Evolutionary conservation across 2,329 filamentous ascomycete genomes (phyloP).

Genomic region (Calonectria multiphialidica): DNA sequence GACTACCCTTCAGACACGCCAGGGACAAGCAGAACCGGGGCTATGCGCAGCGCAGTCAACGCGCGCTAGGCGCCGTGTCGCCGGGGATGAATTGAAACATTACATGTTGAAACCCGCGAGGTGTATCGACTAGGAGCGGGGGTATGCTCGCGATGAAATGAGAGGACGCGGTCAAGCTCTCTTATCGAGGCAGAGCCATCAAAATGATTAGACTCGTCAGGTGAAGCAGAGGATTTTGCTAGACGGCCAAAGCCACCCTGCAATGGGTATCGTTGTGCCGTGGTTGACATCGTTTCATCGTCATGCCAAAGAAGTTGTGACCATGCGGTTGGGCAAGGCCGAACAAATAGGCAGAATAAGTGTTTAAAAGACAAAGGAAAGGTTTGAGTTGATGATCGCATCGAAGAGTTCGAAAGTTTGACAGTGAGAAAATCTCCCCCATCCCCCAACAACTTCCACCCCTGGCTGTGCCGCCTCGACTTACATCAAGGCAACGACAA

Average conservation of each 20-base stretch:
- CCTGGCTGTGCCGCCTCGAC: background rate
- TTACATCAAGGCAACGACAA: conserved; percentile 66
- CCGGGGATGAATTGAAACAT: conserved; percentile 41
- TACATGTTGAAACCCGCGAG: conserved; percentile 35
- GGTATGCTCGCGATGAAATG: conserved; percentile 41
- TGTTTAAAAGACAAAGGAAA: conserved; percentile 34
- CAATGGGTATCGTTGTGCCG: conserved; percentile 40
- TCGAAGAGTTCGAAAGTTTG: conserved; percentile 31
- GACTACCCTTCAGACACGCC: conserved; percentile 35
- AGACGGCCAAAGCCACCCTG: conserved; percentile 36
- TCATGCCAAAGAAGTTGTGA: conserved; percentile 35
- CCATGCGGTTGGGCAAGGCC: conserved; percentile 26
- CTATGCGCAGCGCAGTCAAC: conserved; percentile 44
- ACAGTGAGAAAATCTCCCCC: conserved; percentile 19
- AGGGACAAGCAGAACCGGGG: conserved; percentile 12
- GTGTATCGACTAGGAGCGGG: conserved; percentile 33
- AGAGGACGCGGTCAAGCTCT: conserved; percentile 43
- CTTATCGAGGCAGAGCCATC: conserved; percentile 38
- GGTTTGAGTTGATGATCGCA: conserved; percentile 30
- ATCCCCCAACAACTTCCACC: conserved; percentile 6
- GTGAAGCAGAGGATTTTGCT: conserved; percentile 34
- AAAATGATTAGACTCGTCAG: conserved; percentile 34
- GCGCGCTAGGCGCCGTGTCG: conserved; percentile 38
- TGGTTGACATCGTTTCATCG: conserved; percentile 44
- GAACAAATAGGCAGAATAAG: conserved; percentile 26